Conservation (phyloP, 2,329 filamentous ascomycete species). For the Xylaria sp. region DNA sequence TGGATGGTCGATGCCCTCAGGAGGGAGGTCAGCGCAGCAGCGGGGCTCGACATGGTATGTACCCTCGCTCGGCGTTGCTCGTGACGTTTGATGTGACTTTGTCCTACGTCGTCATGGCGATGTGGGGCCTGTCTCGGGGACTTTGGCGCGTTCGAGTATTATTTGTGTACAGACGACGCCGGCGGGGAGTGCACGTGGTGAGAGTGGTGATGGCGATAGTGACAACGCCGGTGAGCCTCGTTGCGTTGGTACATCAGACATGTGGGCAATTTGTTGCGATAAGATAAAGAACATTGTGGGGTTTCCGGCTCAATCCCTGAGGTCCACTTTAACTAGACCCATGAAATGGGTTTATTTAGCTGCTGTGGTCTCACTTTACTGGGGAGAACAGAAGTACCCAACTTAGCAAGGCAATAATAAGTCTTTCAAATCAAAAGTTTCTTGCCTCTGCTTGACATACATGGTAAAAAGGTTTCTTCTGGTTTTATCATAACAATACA, state of each 20-base stretch:
- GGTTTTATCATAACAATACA: too few species aligned
- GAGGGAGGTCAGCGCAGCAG: slow-evolving; percentile 63
- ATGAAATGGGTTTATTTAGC: too few species aligned
- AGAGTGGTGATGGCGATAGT: slow-evolving; percentile 1
- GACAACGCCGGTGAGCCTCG: neutral
- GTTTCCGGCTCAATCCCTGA: too few species aligned
- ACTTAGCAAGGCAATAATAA: too few species aligned
- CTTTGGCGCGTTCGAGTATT: neutral
- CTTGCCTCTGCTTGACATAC: too few species aligned
- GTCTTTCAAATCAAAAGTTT: too few species aligned
- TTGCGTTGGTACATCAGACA: neutral
- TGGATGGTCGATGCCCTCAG: slow-evolving; percentile 66
- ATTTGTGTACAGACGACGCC: neutral
- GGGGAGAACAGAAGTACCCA: too few species aligned
- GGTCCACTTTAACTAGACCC: too few species aligned
- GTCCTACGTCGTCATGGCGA: slow-evolving; percentile 25
- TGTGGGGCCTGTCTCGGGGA: neutral
- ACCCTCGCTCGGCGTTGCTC: slow-evolving; percentile 5
- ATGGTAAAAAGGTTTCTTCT: too few species aligned
- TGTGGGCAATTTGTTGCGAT: slow-evolving; percentile 5
- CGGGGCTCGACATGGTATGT: slow-evolving; percentile 55
- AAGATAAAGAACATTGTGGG: neutral
- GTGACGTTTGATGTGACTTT: slow-evolving; percentile 2
- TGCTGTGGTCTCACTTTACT: too few species aligned
- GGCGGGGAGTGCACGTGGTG: neutral